These are phyloP conservation scores for Chloropicon primus DNA, from an alignment of 139 green algal species.

Conservation along the genomic window DNA sequence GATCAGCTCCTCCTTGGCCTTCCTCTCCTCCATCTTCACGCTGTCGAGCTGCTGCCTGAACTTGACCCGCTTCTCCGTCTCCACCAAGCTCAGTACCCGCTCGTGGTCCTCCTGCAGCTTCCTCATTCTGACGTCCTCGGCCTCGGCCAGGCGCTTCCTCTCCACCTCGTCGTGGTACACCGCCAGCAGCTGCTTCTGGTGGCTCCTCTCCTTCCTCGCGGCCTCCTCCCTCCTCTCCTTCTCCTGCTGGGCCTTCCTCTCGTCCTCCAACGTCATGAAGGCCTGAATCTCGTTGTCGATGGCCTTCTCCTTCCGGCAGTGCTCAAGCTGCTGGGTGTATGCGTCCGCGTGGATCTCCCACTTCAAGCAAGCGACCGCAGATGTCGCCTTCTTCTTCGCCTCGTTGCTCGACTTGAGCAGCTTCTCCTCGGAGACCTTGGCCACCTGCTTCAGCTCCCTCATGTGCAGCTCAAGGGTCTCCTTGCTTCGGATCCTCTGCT, in stretches of 20 bases:
- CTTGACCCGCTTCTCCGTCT: background rate
- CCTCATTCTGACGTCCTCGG: background rate
- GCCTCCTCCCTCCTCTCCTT: background rate
- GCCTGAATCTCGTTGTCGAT: background rate
- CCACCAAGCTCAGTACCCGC: background rate
- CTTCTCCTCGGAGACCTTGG: background rate
- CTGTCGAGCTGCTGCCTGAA: background rate
- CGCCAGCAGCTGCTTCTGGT: background rate
- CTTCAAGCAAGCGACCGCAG: background rate
- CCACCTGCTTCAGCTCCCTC: background rate
- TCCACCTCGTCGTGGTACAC: background rate
- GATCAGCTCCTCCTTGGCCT: background rate
- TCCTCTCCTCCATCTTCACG: background rate
- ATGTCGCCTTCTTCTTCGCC: background rate
- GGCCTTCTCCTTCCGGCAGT: background rate
- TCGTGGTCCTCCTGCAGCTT: background rate
- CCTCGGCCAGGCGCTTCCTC: background rate
- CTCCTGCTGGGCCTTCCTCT: background rate
- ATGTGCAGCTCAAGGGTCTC: background rate
- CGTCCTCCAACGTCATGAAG: background rate
- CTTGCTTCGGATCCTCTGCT: background rate
- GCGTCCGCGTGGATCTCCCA: background rate
- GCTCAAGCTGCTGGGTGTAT: background rate
- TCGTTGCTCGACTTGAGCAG: background rate
- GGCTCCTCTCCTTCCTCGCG: background rate